A percentile compares a stretch with the other conserved stretches of the same genome.
phyloP scores from a whole-genome alignment of 257 asterid genomes.

The Solanum piurae region DNA sequence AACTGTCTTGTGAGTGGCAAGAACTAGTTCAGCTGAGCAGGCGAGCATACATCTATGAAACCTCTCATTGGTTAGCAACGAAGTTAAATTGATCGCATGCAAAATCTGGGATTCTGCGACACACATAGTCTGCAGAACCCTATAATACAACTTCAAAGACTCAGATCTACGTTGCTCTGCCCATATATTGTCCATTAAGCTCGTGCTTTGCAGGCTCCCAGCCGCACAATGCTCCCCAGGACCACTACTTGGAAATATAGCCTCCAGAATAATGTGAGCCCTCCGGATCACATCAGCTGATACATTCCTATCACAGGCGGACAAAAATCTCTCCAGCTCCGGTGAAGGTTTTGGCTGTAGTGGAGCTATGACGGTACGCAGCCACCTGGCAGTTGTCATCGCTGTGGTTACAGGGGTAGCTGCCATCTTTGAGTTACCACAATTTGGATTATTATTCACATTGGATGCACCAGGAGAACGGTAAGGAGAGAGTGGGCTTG shows the following conservation, averaged over 20 bases:
- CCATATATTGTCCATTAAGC: slow-evolving; percentile 89
- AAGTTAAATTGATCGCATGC: slow-evolving; percentile 66
- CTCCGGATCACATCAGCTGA: slow-evolving; percentile 78
- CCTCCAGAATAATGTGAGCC: slow-evolving; percentile 82
- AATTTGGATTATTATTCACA: slow-evolving; percentile 21
- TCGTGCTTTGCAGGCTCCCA: slow-evolving; percentile 46
- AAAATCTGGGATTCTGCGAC: slow-evolving; percentile 76
- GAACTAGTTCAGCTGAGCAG: slow-evolving; percentile 97
- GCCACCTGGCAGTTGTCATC: slow-evolving; percentile 96
- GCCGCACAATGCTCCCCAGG: slow-evolving; percentile 40
- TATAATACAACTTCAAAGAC: slow-evolving; percentile 79
- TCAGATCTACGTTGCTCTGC: slow-evolving; percentile 92
- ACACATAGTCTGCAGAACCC: slow-evolving; percentile 93
- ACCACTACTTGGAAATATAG: slow-evolving; percentile 89
- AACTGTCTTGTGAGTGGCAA: slow-evolving; percentile 96
- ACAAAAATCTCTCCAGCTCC: slow-evolving; percentile 70
- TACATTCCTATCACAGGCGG: slow-evolving; percentile 77
- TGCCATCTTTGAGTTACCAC: slow-evolving; percentile 43
- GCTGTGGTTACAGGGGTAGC: slow-evolving; percentile 98
- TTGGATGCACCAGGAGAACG: slow-evolving; percentile 56
- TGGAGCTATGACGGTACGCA: slow-evolving; percentile 77
- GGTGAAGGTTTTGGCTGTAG: slow-evolving; percentile 76
- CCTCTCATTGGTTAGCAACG: slow-evolving; percentile 86
- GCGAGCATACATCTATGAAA: slow-evolving; percentile 99
- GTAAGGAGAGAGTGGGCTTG: slow-evolving; percentile 65